Evolutionary conservation across 2,329 filamentous ascomycete species (phyloP).

Genomic region (Botrytis hyacinthi): DNA sequence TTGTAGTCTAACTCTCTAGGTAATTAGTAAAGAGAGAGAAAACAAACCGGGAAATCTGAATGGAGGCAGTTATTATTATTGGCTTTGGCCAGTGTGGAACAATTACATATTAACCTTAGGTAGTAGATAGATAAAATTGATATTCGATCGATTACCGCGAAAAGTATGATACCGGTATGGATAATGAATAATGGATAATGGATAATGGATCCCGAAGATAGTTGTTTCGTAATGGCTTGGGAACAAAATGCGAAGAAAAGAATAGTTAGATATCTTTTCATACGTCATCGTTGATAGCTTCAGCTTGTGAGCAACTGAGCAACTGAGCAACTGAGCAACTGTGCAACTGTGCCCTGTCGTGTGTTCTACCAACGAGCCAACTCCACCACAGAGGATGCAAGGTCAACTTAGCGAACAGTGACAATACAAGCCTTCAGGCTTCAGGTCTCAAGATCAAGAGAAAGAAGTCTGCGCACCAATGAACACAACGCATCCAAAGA

Average conservation of each 20-base stretch:
- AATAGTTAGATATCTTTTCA: not conserved
- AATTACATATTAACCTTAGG: constrained; percentile 6
- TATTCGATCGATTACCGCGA: not conserved
- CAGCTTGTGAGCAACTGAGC: not conserved
- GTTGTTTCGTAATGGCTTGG: not conserved
- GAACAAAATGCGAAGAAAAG: not conserved
- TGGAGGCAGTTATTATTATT: not conserved
- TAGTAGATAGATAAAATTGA: not conserved
- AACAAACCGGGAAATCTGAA: constrained; percentile 10
- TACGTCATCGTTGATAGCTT: constrained; percentile 1
- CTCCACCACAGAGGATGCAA: constrained; percentile 5
- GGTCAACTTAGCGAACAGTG: not conserved
- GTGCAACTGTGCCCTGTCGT: not conserved
- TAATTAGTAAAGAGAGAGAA: not conserved
- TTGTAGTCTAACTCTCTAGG: not conserved
- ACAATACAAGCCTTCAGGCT: not conserved
- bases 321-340: too few relatives aligned
- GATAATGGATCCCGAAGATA: not conserved
- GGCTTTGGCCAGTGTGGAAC: not conserved
- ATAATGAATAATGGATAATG: not conserved
- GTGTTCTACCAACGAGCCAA: not conserved
- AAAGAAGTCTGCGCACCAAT: constrained; percentile 3
- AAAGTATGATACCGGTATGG: not conserved
- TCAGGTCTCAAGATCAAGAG: not conserved
- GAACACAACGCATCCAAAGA: not conserved